phyloP scores from a whole-genome alignment of 179 eudicot genomes.

The Silene vulgaris region DNA sequence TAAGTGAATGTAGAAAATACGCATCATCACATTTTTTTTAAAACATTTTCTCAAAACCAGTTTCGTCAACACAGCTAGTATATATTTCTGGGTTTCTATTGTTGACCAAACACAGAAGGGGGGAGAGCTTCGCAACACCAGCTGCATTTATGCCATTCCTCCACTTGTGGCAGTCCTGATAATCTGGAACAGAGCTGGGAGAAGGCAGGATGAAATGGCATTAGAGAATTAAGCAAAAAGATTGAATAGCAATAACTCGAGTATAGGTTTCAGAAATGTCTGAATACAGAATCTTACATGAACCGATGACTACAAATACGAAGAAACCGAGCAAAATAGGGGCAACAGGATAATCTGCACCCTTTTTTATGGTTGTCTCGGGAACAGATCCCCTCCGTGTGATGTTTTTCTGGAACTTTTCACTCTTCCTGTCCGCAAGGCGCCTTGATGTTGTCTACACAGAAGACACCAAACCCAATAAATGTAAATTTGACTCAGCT shows the following conservation, averaged over 20 bases:
- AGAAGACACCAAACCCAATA: neutral
- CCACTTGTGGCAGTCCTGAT: slow-evolving; percentile 96
- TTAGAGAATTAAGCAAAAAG: neutral
- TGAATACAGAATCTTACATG: slow-evolving; percentile 49
- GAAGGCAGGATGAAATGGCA: neutral
- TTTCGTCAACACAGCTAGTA: slow-evolving; percentile 21
- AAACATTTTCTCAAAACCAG: slow-evolving; percentile 15
- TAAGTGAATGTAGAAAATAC: neutral
- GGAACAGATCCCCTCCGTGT: slow-evolving; percentile 68
- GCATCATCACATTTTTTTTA: slow-evolving; percentile 23
- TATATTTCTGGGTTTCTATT: slow-evolving; percentile 19
- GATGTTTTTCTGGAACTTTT: slow-evolving; percentile 85
- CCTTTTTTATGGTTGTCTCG: slow-evolving; percentile 64
- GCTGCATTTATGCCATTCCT: slow-evolving; percentile 52
- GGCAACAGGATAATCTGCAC: slow-evolving; percentile 50
- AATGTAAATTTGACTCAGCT: neutral
- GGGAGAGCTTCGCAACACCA: neutral
- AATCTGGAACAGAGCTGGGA: slow-evolving; percentile 86
- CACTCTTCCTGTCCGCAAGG: slow-evolving; percentile 73
- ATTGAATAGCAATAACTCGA: neutral
- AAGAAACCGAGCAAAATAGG: slow-evolving; percentile 62
- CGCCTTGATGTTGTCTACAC: slow-evolving; percentile 81
- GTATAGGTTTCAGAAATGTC: neutral
- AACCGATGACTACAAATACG: slow-evolving; percentile 59
- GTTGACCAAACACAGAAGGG: slow-evolving; percentile 13